These are phyloP conservation scores for Allium cepa DNA, from an alignment of 106 monocot genomes.

Conservation along the genomic window DNA sequence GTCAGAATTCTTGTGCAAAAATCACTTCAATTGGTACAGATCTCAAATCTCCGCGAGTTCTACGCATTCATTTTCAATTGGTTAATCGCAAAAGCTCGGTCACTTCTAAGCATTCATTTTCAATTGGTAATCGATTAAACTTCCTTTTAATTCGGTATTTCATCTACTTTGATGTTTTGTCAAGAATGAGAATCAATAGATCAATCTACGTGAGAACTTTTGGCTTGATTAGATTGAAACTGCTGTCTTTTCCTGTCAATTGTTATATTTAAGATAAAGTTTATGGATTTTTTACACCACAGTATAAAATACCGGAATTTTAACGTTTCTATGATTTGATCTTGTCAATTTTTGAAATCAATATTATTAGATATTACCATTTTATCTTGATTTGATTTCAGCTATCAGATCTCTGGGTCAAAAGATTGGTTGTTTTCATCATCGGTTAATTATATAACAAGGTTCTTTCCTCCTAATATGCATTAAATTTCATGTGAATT, in stretches of 20 bases:
- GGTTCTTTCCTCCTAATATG: not conserved
- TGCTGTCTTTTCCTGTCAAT: conserved; percentile 8
- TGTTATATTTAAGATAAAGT: conserved; percentile 12
- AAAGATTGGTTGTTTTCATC: not conserved
- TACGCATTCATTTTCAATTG: too few relatives aligned
- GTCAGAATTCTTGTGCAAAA: too few relatives aligned
- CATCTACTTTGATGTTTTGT: too few relatives aligned
- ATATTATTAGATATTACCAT: not conserved
- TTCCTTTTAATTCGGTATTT: too few relatives aligned
- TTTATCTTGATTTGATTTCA: not conserved
- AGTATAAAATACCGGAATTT: not conserved
- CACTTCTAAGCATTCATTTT: too few relatives aligned
- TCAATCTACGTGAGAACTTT: not conserved
- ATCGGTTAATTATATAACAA: not conserved
- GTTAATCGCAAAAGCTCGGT: too few relatives aligned
- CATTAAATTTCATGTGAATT: too few relatives aligned
- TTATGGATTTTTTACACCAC: not conserved
- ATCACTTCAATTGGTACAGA: too few relatives aligned
- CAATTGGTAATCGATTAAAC: too few relatives aligned
- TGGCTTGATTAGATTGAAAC: conserved; percentile 7
- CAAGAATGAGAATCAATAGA: conserved; percentile 6
- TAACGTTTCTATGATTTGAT: not conserved
- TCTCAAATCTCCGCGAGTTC: too few relatives aligned
- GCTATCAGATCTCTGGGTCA: not conserved
- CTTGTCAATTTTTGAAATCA: not conserved